phyloP scores from a whole-genome alignment of 768 basidiomycete species.

The Podaxis sp. region DNA sequence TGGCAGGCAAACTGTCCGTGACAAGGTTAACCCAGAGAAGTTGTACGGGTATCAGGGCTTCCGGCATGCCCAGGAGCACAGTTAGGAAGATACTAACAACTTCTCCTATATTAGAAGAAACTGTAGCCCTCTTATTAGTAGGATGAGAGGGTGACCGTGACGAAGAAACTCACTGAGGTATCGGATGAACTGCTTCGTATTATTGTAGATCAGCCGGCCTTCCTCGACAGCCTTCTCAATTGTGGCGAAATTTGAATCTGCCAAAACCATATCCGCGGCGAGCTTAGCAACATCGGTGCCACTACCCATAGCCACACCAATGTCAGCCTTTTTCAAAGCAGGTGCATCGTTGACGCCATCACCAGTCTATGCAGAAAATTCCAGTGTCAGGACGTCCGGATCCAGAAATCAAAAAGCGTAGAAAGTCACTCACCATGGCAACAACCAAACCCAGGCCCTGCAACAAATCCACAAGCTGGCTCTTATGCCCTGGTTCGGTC shows the following conservation, averaged over 20 bases:
- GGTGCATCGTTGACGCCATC: slow-evolving; percentile 99
- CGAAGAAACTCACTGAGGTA: slow-evolving; percentile 76
- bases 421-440: slow-evolving; percentile 69
- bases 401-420: not conserved
- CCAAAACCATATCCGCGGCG: slow-evolving; percentile 97
- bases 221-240: slow-evolving; percentile 98
- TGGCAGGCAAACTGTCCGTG: slow-evolving; percentile 94
- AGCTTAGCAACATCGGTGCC: slow-evolving; percentile 98
- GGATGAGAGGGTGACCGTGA: not conserved
- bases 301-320: slow-evolving; percentile 98
- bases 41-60: slow-evolving; percentile 96
- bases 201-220: slow-evolving; percentile 97
- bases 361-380: slow-evolving; percentile 63
- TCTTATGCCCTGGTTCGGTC: slow-evolving; percentile 95
- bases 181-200: slow-evolving; percentile 99
- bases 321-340: slow-evolving; percentile 94
- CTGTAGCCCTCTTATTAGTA: slow-evolving; percentile 30
- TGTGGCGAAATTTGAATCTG: slow-evolving; percentile 96
- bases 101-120: slow-evolving; percentile 97
- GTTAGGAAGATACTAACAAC: slow-evolving; percentile 98
- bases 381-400: not conserved
- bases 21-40: slow-evolving; percentile 98
- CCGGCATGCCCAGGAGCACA: slow-evolving; percentile 98
- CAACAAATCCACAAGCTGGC: slow-evolving; percentile 88
- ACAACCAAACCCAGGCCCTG: slow-evolving; percentile 92